Evolutionary conservation across 352 stramenopile species (phyloP).

Genomic region (Pythium angustatum): DNA sequence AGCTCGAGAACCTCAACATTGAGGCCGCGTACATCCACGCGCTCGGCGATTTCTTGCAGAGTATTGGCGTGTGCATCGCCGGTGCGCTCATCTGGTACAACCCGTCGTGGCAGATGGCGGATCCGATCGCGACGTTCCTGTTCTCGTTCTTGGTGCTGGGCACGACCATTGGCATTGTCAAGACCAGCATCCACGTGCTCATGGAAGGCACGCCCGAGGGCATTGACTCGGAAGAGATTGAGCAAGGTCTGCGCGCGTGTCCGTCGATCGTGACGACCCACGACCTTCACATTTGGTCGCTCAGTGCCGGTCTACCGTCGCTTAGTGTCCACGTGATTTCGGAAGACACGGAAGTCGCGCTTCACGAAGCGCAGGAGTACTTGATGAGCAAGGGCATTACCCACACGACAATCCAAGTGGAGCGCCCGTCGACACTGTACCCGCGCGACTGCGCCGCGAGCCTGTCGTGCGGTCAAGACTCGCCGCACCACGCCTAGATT

Average conservation of each 20-base stretch:
- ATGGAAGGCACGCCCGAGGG: slow-evolving; percentile 94
- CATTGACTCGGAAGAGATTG: slow-evolving; percentile 88
- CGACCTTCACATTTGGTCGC: slow-evolving; percentile 98
- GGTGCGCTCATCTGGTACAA: slow-evolving; percentile 97
- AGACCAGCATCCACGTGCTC: slow-evolving; percentile 91
- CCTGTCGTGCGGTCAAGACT: slow-evolving; percentile 80
- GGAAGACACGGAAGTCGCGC: slow-evolving; percentile 59
- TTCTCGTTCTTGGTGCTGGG: slow-evolving; percentile 95
- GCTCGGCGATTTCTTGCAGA: slow-evolving; percentile 97
- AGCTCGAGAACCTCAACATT: slow-evolving; percentile 94
- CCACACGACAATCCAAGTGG: slow-evolving; percentile 90
- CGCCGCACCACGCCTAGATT: slow-evolving; percentile 42
- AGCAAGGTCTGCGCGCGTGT: slow-evolving; percentile 74
- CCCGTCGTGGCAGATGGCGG: slow-evolving; percentile 94
- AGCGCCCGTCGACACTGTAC: slow-evolving; percentile 70
- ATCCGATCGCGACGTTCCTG: slow-evolving; percentile 98
- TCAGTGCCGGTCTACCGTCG: slow-evolving; percentile 89
- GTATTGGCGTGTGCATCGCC: slow-evolving; percentile 94
- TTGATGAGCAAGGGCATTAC: slow-evolving; percentile 79
- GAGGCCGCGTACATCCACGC: slow-evolving; percentile 97
- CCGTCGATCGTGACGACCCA: slow-evolving; percentile 92
- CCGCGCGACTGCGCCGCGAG: slow-evolving; percentile 66
- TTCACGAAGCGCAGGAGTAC: slow-evolving; percentile 71
- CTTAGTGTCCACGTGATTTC: slow-evolving; percentile 93
- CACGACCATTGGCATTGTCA: slow-evolving; percentile 92